Percentiles rank a stretch among this genome's conserved stretches.
Conservation (phyloP, 2,329 filamentous ascomycete genomes). For the Penicillium sp. region DNA sequence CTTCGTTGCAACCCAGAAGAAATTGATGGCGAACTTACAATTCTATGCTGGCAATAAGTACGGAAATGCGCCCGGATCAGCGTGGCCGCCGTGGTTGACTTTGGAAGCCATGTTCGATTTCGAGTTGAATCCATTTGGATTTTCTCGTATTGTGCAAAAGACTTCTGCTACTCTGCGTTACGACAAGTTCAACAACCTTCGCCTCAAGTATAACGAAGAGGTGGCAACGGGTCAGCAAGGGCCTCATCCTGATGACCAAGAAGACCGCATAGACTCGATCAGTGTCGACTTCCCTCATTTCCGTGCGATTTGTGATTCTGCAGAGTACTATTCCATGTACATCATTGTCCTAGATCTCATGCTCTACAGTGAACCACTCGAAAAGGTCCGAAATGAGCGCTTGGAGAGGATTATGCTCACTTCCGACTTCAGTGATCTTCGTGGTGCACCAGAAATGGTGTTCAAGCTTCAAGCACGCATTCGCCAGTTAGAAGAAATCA, state of each 20-base stretch:
- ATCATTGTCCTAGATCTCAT: slow-evolving; percentile 95
- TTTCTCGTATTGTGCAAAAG: slow-evolving; percentile 93
- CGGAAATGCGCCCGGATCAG: slow-evolving; percentile 75
- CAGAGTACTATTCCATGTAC: slow-evolving; percentile 96
- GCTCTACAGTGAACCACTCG: slow-evolving; percentile 91
- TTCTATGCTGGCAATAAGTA: slow-evolving; percentile 95
- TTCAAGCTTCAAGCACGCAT: slow-evolving; percentile 88
- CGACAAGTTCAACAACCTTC: slow-evolving; percentile 96
- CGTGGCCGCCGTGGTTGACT: slow-evolving; percentile 97
- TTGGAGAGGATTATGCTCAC: slow-evolving; percentile 98
- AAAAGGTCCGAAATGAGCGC: slow-evolving; percentile 94
- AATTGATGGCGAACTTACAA: slow-evolving; percentile 80
- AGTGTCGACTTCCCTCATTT: slow-evolving; percentile 96
- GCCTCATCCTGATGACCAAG: slow-evolving; percentile 49
- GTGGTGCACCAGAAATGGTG: slow-evolving; percentile 90
- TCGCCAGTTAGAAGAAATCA: slow-evolving; percentile 91
- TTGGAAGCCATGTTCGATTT: slow-evolving; percentile 99
- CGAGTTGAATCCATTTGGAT: slow-evolving; percentile 89
- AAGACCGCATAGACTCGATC: slow-evolving; percentile 88
- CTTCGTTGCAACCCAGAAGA: slow-evolving; percentile 93
- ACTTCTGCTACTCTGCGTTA: slow-evolving; percentile 92
- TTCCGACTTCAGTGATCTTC: slow-evolving; percentile 95
- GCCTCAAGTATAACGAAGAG: slow-evolving; percentile 95
- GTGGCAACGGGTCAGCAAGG: slow-evolving; percentile 61
- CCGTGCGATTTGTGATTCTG: slow-evolving; percentile 91